A percentile compares a stretch with the other conserved stretches of the same genome.
Evolutionary conservation across 805 yeast species (phyloP).

Genomic region (Barnettozyma wickerhamii): DNA sequence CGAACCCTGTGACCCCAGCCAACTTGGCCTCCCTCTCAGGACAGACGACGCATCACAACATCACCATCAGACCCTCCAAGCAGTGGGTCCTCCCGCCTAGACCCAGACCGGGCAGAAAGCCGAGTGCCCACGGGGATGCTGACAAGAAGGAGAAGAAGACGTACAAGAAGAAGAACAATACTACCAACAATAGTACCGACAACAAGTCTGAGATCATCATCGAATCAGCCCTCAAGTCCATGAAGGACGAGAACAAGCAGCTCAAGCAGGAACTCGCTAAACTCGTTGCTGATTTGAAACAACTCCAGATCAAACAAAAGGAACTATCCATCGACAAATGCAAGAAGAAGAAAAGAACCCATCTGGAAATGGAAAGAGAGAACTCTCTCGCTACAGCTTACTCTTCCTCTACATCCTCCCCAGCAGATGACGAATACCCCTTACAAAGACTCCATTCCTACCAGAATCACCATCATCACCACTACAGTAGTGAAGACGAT

Average conservation of each 20-base stretch:
- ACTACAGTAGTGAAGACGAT: constrained; percentile 18
- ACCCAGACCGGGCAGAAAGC: constrained; percentile 69
- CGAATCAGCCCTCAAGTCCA: constrained; percentile 36
- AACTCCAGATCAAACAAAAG: constrained; percentile 22
- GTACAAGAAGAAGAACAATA: constrained; percentile 2
- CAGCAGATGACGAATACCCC: constrained; percentile 10
- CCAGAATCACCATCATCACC: background rate
- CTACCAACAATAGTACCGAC: constrained; percentile 11
- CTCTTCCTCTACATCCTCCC: constrained; percentile 4
- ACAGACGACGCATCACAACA: constrained; percentile 12
- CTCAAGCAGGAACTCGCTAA: constrained; percentile 41
- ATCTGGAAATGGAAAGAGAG: constrained; percentile 17
- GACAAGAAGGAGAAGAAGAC: constrained; percentile 8
- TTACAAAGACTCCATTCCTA: background rate
- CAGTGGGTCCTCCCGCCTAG: constrained; percentile 84
- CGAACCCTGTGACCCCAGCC: background rate
- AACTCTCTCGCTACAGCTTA: constrained; percentile 4
- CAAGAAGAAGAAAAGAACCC: constrained; percentile 19
- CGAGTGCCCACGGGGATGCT: background rate
- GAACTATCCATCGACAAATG: constrained; percentile 1
- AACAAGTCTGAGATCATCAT: constrained; percentile 22
- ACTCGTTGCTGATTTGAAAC: constrained; percentile 40
- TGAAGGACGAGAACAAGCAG: constrained; percentile 41
- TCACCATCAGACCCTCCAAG: constrained; percentile 54
- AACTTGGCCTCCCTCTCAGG: background rate